A percentile compares a stretch with the other conserved stretches of the same genome.
These are phyloP conservation scores for Trichoderma parareesei DNA, from an alignment of 495 filamentous ascomycete genomes.

Conservation along the genomic window DNA sequence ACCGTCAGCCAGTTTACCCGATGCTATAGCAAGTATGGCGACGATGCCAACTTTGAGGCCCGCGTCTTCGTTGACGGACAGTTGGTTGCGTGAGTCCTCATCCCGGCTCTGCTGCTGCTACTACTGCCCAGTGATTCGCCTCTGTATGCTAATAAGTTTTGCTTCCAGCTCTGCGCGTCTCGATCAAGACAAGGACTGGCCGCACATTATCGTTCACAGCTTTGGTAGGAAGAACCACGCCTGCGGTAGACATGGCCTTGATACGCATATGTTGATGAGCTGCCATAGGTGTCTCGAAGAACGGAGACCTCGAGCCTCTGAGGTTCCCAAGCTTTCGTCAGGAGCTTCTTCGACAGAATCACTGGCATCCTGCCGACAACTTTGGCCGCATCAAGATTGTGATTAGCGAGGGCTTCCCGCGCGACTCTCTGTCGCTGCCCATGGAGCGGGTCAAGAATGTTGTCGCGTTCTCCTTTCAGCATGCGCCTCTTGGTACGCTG, in stretches of 20 bases:
- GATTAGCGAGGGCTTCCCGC: slow-evolving; percentile 63
- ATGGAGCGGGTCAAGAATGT: slow-evolving; percentile 68
- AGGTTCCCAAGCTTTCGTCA: slow-evolving; percentile 67
- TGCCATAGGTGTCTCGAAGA: slow-evolving; percentile 50
- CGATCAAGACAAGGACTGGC: slow-evolving; percentile 49
- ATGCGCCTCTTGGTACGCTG: slow-evolving; percentile 66
- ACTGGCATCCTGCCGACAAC: slow-evolving; percentile 65
- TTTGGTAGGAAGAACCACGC: slow-evolving; percentile 30
- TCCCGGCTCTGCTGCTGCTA: background rate
- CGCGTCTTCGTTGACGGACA: slow-evolving; percentile 65
- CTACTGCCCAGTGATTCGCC: background rate
- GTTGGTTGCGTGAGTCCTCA: slow-evolving; percentile 49
- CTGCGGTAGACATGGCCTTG: background rate
- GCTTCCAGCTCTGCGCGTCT: slow-evolving; percentile 45
- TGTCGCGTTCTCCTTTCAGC: slow-evolving; percentile 76
- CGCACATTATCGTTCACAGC: slow-evolving; percentile 42
- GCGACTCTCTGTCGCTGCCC: slow-evolving; percentile 39
- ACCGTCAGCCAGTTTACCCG: slow-evolving; percentile 52
- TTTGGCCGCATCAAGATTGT: slow-evolving; percentile 70
- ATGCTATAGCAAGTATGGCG: slow-evolving; percentile 51
- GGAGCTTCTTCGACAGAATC: slow-evolving; percentile 60
- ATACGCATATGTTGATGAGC: background rate
- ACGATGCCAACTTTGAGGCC: slow-evolving; percentile 56
- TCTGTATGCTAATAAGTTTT: background rate
- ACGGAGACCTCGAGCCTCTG: slow-evolving; percentile 53